Base-by-base conservation (phyloP, 495 filamentous ascomycete species). In the Jackrogersella minutella region DNA sequence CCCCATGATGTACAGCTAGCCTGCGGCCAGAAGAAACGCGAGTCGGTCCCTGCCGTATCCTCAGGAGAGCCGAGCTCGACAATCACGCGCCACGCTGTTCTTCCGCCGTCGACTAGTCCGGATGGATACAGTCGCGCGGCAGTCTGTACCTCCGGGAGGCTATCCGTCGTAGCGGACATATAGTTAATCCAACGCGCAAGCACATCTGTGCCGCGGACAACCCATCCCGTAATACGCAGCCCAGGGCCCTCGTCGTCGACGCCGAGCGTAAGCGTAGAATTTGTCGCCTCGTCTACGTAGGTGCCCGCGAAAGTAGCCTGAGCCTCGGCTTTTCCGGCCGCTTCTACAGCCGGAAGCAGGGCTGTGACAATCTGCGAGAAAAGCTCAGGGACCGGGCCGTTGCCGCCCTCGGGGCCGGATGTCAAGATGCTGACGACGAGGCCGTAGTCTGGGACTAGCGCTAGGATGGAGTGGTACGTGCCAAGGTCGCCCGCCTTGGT, bases 401-500 rank as follows among this genome's bases (percentile, higher is more conserved):
- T 69, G 11, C 39, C 58, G 0, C 62, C 14, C 7, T 67, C 39
- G 13, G 70, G 34, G 13, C 74, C 81, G 2, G 79, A 78, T 4
- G 67, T 68, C 1, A 86, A 57, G 8, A 87, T 57, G 8, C 76
- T 77, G 31, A 84, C 84, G 47, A 85, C 84, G 28, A 84, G 69
- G 30, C 78, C 77, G 72, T 84, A 82, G 65, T 87, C 85, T 0
- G 85, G 83, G 11, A 80, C 75, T 0, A 88, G 74, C 4, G 68
- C 78, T 0, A 86, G 31, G 1, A 81, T 66, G 1, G 79, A 73
- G 3, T 78, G 75, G 58, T 86, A 87, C 21, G 65, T 51, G 2
- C 78, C 79, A 17, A 82, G 66, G 41, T 81, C 77, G 0, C 85
- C 86, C 26, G 74, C 75, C 68, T 88, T 88, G 37, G 80, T 83